Evolutionary conservation across 257 asterid species (phyloP).

Genomic region (Nicotiana tomentosiformis): DNA sequence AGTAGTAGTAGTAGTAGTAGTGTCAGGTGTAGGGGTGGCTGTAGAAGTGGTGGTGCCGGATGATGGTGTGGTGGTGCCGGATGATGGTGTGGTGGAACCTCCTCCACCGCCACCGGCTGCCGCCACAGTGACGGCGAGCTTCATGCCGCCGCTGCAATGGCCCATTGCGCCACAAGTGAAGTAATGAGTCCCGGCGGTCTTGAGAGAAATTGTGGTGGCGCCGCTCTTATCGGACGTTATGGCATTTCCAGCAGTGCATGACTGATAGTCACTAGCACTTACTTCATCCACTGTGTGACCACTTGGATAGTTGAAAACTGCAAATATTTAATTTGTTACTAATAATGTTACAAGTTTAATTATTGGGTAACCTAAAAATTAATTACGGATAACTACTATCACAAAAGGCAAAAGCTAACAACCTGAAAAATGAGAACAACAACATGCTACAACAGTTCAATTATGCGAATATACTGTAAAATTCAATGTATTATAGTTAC

Average conservation of each 20-base stretch:
- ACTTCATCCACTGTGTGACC: conserved; percentile 86
- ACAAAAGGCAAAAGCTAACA: neutral
- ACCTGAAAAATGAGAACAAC: neutral
- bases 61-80: conserved; percentile 5
- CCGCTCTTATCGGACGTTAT: conserved; percentile 68
- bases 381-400: neutral
- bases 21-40: neutral
- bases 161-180: conserved; percentile 55
- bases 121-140: conserved; percentile 41
- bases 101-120: conserved; percentile 10
- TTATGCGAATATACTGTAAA: neutral
- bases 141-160: conserved; percentile 72
- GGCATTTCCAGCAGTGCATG: conserved; percentile 60
- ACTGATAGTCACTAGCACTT: conserved; percentile 38
- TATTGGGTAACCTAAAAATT: neutral
- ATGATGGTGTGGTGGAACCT: conserved; percentile 16
- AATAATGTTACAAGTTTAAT: neutral
- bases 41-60: neutral
- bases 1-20: conserved; percentile 19
- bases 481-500: neutral
- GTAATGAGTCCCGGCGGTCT: conserved; percentile 51
- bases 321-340: neutral
- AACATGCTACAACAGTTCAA: neutral
- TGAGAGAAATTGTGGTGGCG: conserved; percentile 57
- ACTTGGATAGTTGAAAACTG: conserved; percentile 67